These are phyloP conservation scores for Tetrahymena borealis DNA, from an alignment of 73 alveolate genomes.

Conservation along the genomic window DNA sequence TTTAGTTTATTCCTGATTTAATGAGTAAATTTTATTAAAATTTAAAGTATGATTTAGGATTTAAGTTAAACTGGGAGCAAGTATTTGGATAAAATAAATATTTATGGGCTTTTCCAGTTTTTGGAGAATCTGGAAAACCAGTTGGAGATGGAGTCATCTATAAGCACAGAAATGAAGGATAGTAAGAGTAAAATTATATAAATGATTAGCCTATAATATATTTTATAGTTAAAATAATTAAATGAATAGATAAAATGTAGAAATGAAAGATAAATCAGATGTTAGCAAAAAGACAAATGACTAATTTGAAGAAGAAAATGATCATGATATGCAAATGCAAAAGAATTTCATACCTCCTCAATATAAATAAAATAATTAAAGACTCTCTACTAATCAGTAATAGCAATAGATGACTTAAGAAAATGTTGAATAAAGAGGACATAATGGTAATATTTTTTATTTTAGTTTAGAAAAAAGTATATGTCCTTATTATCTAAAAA, in stretches of 20 bases:
- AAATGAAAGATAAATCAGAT: not conserved
- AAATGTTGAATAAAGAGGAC: not conserved
- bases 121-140: constrained; percentile 78
- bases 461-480: not conserved
- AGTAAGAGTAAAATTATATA: not conserved
- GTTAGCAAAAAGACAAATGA: not conserved
- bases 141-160: constrained; percentile 84
- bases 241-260: not conserved
- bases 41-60: constrained; percentile 66
- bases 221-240: not conserved
- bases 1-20: no score
- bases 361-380: not conserved
- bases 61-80: constrained; percentile 62
- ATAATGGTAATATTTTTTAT: not conserved
- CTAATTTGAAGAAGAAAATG: not conserved
- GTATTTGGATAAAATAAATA: constrained; percentile 82
- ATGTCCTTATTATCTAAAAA: not conserved
- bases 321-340: not conserved
- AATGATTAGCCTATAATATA: no score
- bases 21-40: no score
- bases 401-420: not conserved
- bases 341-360: not conserved
- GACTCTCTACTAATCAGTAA: not conserved
- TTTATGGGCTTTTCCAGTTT: constrained; percentile 80
- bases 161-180: not conserved